A percentile compares a stretch with the other conserved stretches of the same genome.
Conservation (phyloP, 176 grass and related monocot genomes). For the Paspalum notatum region DNA sequence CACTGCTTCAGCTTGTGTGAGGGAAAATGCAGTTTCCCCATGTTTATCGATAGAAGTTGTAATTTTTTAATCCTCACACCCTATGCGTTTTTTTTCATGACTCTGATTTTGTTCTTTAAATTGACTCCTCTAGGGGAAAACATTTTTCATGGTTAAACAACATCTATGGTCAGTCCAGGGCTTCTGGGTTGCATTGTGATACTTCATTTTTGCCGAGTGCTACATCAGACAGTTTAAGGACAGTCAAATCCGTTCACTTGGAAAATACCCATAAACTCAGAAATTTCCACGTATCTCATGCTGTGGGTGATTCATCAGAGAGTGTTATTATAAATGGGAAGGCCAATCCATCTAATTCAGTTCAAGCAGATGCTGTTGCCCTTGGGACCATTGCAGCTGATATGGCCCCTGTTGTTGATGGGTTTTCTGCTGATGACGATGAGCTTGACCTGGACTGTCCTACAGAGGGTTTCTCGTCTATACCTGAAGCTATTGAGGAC, state of each 20-base stretch:
- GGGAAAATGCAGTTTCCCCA: background rate
- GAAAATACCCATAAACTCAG: conserved; percentile 27
- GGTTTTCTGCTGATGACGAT: conserved; percentile 57
- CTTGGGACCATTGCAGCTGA: conserved; percentile 69
- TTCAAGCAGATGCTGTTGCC: conserved; percentile 56
- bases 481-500: conserved; percentile 90
- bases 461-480: conserved; percentile 83
- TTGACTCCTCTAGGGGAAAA: conserved; percentile 35
- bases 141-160: conserved; percentile 13
- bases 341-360: conserved; percentile 19
- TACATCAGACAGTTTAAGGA: conserved; percentile 37
- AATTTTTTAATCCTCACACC: too few relatives aligned
- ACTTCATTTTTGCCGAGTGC: conserved; percentile 11
- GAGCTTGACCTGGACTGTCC: conserved; percentile 85
- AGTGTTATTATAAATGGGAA: conserved; percentile 40
- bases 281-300: conserved; percentile 44
- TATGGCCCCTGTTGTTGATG: conserved; percentile 59
- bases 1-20: background rate
- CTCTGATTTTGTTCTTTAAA: conserved; percentile 25
- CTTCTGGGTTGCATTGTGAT: conserved; percentile 23
- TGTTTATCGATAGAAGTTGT: too few relatives aligned
- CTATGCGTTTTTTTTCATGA: background rate
- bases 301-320: conserved; percentile 16
- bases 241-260: conserved; percentile 14
- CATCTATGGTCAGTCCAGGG: conserved; percentile 35